Percentiles rank a stretch among this genome's conserved stretches.
These are phyloP conservation scores for Blastocystis sp. DNA, from an alignment of 352 stramenopile species.

Conservation along the genomic window DNA sequence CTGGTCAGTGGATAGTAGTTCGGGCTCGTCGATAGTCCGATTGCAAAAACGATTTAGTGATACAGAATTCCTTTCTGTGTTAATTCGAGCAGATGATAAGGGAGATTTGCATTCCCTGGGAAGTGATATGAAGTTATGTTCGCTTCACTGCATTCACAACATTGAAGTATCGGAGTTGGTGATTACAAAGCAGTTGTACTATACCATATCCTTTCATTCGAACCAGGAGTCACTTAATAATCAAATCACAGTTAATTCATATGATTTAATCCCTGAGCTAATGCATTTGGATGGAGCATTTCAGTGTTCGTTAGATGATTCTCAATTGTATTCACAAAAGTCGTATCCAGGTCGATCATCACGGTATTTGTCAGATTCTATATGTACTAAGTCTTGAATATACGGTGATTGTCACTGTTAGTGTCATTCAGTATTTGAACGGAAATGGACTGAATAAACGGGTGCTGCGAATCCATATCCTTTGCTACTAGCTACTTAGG, in stretches of 20 bases:
- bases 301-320: not conserved
- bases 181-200: not conserved
- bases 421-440: not conserved
- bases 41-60: not conserved
- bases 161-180: not conserved
- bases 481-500: not conserved
- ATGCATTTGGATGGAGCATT: not conserved
- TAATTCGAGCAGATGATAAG: not conserved
- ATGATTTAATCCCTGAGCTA: not conserved
- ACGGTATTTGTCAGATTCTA: not conserved
- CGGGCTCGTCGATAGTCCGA: not conserved
- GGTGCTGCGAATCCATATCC: slow-evolving; percentile 10
- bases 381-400: not conserved
- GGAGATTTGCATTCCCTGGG: not conserved
- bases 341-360: not conserved
- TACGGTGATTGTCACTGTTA: not conserved
- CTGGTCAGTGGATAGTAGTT: not conserved
- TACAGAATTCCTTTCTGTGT: not conserved
- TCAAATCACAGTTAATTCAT: not conserved
- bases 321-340: not conserved
- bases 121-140: not conserved
- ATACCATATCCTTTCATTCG: slow-evolving; percentile 7
- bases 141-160: slow-evolving; percentile 17
- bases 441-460: not conserved
- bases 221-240: not conserved